A percentile compares a stretch with the other conserved stretches of the same genome.
Conservation (phyloP, 805 yeast species). For the Suhomyces pyralidae region DNA sequence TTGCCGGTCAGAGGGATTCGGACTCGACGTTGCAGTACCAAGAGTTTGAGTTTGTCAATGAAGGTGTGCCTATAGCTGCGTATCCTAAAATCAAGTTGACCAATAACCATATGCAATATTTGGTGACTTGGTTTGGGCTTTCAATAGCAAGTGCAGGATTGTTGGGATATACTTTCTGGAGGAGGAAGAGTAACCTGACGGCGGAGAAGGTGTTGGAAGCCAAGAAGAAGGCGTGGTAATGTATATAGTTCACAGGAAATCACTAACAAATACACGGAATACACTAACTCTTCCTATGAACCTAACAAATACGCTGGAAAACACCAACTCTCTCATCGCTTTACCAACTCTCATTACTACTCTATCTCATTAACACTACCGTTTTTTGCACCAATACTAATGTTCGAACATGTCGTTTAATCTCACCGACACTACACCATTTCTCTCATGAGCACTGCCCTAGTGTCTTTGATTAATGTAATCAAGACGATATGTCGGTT, state of each 20-base stretch:
- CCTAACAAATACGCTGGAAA: too few relatives aligned
- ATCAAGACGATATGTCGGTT: too few relatives aligned
- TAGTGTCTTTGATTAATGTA: too few relatives aligned
- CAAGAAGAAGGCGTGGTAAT: slow-evolving; percentile 25
- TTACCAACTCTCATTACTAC: too few relatives aligned
- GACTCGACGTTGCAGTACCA: slow-evolving; percentile 39
- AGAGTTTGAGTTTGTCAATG: slow-evolving; percentile 56
- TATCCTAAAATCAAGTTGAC: slow-evolving; percentile 75
- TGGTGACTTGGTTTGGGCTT: slow-evolving; percentile 94
- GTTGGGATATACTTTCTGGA: slow-evolving; percentile 40
- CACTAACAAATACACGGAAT: too few relatives aligned
- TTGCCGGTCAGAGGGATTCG: slow-evolving; percentile 16
- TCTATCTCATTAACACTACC: too few relatives aligned
- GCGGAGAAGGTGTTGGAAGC: slow-evolving; percentile 42
- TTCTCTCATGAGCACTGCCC: too few relatives aligned
- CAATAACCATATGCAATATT: slow-evolving; percentile 88
- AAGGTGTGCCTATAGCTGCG: slow-evolving; percentile 90
- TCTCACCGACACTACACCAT: too few relatives aligned
- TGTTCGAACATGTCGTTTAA: too few relatives aligned
- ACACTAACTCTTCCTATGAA: too few relatives aligned
- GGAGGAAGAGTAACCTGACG: slow-evolving; percentile 26
- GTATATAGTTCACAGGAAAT: background rate
- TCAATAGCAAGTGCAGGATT: slow-evolving; percentile 69
- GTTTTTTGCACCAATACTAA: too few relatives aligned
- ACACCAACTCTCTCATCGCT: too few relatives aligned